phyloP scores from a whole-genome alignment of 192 early-diverging fungal genomes.

The Polychytrium aggregatum region DNA sequence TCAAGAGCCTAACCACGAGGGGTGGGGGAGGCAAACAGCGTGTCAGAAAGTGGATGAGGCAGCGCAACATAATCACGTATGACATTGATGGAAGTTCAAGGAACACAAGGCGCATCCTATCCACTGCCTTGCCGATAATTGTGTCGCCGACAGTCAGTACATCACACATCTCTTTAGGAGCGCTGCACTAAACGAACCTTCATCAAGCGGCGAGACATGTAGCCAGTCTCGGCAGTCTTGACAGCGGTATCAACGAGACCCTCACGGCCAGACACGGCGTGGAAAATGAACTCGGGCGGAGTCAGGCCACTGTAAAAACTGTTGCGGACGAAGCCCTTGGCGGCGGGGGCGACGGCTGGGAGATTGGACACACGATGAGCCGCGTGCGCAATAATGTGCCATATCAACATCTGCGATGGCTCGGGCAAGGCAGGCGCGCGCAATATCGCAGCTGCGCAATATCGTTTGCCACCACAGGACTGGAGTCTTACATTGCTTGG shows the following conservation, averaged over 20 bases:
- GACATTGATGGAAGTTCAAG: too few relatives aligned
- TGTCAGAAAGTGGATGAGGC: too few relatives aligned
- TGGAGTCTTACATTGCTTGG: constrained; percentile 75
- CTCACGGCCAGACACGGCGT: constrained; percentile 98
- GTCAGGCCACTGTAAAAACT: constrained; percentile 94
- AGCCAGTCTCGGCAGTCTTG: constrained; percentile 99
- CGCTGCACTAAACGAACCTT: constrained; percentile 37
- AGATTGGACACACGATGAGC: constrained; percentile 4
- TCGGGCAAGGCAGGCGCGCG: too few relatives aligned
- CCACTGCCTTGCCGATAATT: too few relatives aligned
- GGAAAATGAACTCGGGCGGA: constrained; percentile 97
- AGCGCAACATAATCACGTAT: too few relatives aligned
- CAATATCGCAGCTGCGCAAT: too few relatives aligned
- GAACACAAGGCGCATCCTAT: too few relatives aligned
- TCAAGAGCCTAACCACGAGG: constrained; percentile 62
- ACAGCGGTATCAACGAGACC: constrained; percentile 99
- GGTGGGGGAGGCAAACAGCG: constrained; percentile 5
- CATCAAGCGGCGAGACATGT: constrained; percentile 94
- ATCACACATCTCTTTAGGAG: not conserved
- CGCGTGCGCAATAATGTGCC: too few relatives aligned
- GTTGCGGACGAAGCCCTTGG: constrained; percentile 96
- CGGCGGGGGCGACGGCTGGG: constrained; percentile 71
- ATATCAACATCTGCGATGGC: too few relatives aligned
- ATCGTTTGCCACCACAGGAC: too few relatives aligned
- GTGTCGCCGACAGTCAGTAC: not conserved